phyloP scores from a whole-genome alignment of 2,329 filamentous ascomycete species.

The Penicillium sp. region DNA sequence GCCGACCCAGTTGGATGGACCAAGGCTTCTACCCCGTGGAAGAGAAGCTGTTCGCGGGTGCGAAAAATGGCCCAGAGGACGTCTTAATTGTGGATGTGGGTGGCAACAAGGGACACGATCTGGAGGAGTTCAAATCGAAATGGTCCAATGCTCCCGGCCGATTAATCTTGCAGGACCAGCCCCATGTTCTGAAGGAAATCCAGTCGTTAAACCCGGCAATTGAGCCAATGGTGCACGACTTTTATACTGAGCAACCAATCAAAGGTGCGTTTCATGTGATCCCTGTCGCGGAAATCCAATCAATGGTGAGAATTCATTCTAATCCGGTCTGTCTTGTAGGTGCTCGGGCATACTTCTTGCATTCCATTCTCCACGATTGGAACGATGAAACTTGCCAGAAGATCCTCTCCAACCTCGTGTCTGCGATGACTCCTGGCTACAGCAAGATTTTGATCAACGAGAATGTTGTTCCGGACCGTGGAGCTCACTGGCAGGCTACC shows the following conservation, averaged over 20 bases:
- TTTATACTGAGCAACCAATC: constrained; percentile 43
- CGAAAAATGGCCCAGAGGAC: constrained; percentile 1
- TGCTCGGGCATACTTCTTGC: constrained; percentile 35
- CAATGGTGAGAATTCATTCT: no score
- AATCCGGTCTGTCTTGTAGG: constrained; percentile 15
- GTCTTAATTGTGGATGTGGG: constrained; percentile 11
- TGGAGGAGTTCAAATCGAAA: constrained; percentile 6
- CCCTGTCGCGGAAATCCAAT: no score
- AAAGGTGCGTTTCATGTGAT: constrained; percentile 29
- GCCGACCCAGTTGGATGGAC: constrained; percentile 11
- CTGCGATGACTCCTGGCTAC: constrained; percentile 37
- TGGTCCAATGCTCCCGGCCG: constrained; percentile 6
- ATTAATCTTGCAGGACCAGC: constrained; percentile 12
- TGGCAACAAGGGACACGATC: constrained; percentile 11
- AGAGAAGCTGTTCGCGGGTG: constrained; percentile 1
- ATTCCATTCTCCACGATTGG: constrained; percentile 35
- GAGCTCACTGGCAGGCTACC: constrained; percentile 28
- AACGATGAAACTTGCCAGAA: constrained; percentile 27
- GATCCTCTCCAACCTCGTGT: constrained; percentile 26
- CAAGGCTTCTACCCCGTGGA: constrained; percentile 4
- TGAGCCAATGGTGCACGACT: constrained; percentile 34
- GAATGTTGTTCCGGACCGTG: constrained; percentile 35
- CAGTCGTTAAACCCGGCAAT: constrained; percentile 1
- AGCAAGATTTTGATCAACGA: constrained; percentile 44
- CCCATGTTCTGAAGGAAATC: constrained; percentile 6